Conservation (phyloP, 148 eudicot species). For the Euryodendron excelsum region DNA sequence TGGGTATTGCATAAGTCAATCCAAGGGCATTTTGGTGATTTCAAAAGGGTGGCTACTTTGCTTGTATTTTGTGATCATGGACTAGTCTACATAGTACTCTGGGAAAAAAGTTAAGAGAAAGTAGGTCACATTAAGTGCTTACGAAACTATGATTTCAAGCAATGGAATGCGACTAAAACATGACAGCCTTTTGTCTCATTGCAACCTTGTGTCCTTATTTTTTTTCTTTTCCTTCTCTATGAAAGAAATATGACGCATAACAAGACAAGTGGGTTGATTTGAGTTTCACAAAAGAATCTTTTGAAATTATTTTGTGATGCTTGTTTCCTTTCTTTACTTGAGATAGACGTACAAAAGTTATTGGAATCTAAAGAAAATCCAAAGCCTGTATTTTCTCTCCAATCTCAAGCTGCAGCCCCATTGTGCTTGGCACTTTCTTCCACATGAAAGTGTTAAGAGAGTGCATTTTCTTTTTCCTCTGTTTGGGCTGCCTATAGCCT, state of each 20-base stretch:
- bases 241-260: neutral
- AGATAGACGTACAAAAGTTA: conserved; percentile 23
- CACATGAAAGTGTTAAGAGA: conserved; percentile 17
- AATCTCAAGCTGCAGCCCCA: conserved; percentile 26
- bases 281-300: conserved; percentile 14
- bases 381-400: conserved; percentile 8
- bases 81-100: too few species aligned
- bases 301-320: conserved; percentile 12
- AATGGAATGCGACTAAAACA: conserved; percentile 22
- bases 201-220: conserved; percentile 9
- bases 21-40: neutral
- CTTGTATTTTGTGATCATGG: too few species aligned
- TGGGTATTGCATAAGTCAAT: neutral
- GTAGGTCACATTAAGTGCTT: conserved; percentile 14
- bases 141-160: conserved; percentile 15
- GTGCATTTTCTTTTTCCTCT: conserved; percentile 8
- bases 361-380: conserved; percentile 25
- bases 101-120: conserved; percentile 13
- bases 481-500: neutral
- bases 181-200: conserved; percentile 17
- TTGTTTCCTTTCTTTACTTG: conserved; percentile 28
- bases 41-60: neutral
- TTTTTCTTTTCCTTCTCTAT: too few species aligned
- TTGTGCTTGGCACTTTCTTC: conserved; percentile 26
- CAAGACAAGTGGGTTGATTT: conserved; percentile 32